Evolutionary conservation across 176 grass and related monocot species (phyloP), one percentile per base, ranked within the genome.

Genomic region (Musa itinerans): DNA sequence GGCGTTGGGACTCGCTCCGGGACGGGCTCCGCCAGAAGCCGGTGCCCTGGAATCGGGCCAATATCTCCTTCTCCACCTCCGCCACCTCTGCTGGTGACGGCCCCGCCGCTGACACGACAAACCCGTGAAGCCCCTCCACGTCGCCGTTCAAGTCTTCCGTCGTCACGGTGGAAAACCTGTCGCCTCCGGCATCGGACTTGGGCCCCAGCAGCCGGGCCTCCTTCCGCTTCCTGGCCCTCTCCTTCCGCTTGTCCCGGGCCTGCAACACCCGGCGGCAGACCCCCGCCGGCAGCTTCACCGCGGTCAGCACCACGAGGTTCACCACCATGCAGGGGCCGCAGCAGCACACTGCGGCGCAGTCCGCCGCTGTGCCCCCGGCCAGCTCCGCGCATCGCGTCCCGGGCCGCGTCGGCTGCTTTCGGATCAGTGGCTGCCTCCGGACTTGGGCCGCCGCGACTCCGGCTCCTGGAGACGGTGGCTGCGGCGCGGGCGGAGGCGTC

Each of bases 281-380:
- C 56, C 84, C 88, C 52, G 78, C 87, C 26, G 94, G 94, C 9
- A 82, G 69, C 75, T 83, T 84, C 63, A 98, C 86, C 4, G 74
- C 65, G 20, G 90, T 82, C 3, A 98, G 80, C 11, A 93, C 67
- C 25, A 89, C 71, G 75, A 93, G 62, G 79, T 93, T 86, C 8
- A 91, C 17, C 25, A 91, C 83, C 9, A 81, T 75, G 74, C 82
- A 91, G 0, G 94, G 94, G 72, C 89, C 78, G 79, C 94, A 97
- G 85, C 84, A 89, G 78, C 80, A 85, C 24, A 91, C 90, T 0
- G 90, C 86, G 1, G 81, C 94, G 72, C 88, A 85, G 21, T 68
- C 90, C 8, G 94, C 88, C 63, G 88, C 80, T 7, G 94, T 85
- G 43, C 86, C 94, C 0, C 90, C 94, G 11, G 91, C 90, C 75